Conservation (phyloP, 1,284 basidiomycete genomes). For the Puccinia hordei region DNA sequence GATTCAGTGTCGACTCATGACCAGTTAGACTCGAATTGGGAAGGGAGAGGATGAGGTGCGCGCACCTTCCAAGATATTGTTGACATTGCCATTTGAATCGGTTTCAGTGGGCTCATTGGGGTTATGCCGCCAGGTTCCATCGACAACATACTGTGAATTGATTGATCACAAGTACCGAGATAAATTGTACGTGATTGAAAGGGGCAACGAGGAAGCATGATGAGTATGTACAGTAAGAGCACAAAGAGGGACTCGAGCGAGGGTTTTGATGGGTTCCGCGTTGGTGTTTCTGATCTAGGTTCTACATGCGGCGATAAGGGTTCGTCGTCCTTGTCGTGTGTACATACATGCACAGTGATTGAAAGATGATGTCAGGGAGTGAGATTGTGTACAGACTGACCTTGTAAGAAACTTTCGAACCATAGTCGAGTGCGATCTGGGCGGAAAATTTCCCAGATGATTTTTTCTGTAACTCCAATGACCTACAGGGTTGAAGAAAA, state of each 20-base stretch:
- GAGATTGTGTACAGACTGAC: constrained; percentile 36
- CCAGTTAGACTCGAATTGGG: background rate
- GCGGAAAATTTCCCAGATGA: constrained; percentile 53
- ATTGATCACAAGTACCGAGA: background rate
- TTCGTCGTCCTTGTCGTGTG: background rate
- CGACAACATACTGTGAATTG: constrained; percentile 54
- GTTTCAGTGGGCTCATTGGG: constrained; percentile 53
- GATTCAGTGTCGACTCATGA: background rate
- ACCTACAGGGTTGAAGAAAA: background rate
- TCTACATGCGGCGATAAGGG: background rate
- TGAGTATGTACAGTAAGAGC: background rate
- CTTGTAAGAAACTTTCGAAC: constrained; percentile 55
- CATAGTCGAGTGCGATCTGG: constrained; percentile 52
- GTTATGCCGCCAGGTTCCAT: constrained; percentile 54
- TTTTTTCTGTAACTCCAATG: constrained; percentile 51
- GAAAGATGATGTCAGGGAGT: background rate
- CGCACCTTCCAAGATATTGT: constrained; percentile 55
- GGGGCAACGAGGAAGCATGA: background rate
- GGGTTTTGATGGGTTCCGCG: background rate
- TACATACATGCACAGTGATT: no score
- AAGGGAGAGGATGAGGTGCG: background rate
- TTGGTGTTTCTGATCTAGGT: background rate
- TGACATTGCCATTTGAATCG: constrained; percentile 55
- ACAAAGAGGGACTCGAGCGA: background rate
- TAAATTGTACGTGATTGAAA: no score